These are phyloP conservation scores for Penicillium sp. DNA, from an alignment of 2,329 filamentous ascomycete species.

Conservation along the genomic window DNA sequence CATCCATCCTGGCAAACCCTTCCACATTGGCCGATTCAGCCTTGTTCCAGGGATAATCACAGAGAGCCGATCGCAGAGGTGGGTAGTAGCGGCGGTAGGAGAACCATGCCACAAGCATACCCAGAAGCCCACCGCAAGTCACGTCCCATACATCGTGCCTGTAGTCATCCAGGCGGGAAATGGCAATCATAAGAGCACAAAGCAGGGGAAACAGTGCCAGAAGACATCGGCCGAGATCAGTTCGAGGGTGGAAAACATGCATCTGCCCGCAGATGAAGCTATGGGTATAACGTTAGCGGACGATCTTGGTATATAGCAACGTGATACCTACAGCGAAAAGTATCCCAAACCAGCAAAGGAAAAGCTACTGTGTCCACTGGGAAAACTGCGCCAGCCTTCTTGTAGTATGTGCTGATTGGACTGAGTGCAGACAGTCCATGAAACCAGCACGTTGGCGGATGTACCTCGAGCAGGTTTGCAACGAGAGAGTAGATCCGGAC, in stretches of 20 bases:
- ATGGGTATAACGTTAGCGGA: conserved; percentile 1
- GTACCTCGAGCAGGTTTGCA: conserved; percentile 66
- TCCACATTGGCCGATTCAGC: conserved; percentile 19
- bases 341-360: conserved; percentile 59
- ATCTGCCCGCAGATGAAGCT: conserved; percentile 52
- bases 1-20: conserved; percentile 31
- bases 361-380: conserved; percentile 59
- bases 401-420: conserved; percentile 54
- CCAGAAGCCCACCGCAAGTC: conserved; percentile 51
- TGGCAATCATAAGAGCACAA: conserved; percentile 56
- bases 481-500: conserved; percentile 81
- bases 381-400: conserved; percentile 62
- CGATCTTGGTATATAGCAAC: not conserved
- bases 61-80: conserved; percentile 46
- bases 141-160: conserved; percentile 62
- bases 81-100: conserved; percentile 60
- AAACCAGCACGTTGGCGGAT: conserved; percentile 50
- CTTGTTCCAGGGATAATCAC: conserved; percentile 48
- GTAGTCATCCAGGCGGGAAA: conserved; percentile 59
- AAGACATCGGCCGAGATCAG: conserved; percentile 53
- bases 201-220: conserved; percentile 53
- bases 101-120: conserved; percentile 52
- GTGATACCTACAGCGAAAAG: conserved; percentile 42
- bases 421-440: conserved; percentile 44
- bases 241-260: conserved; percentile 54